A percentile compares a stretch with the other conserved stretches of the same genome.
phyloP scores from a whole-genome alignment of 139 green algal genomes.

The Asterochloris sp. region DNA sequence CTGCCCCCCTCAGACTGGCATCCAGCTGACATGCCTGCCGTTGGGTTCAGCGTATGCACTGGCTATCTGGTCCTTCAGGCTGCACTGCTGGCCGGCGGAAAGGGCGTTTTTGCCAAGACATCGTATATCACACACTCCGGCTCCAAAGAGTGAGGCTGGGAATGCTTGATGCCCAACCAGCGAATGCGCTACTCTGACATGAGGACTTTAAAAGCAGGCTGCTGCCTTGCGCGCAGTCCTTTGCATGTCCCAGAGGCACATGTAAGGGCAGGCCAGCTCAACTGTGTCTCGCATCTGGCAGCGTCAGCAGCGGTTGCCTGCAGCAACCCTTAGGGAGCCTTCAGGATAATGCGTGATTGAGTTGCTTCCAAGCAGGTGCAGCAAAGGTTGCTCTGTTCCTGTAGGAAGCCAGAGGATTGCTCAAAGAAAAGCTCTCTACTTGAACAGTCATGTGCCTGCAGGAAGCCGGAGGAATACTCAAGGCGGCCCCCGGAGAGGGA shows the following conservation, averaged over 20 bases:
- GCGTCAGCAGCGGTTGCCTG: not conserved
- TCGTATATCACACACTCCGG: constrained; percentile 64
- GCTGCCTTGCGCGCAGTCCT: not conserved
- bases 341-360: not conserved
- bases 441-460: constrained; percentile 14
- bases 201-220: not conserved
- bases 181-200: not conserved
- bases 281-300: not conserved
- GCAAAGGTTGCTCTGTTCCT: no score
- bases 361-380: no score
- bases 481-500: constrained; percentile 41
- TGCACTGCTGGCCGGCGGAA: constrained; percentile 55
- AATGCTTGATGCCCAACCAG: not conserved
- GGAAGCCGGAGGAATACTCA: constrained; percentile 55
- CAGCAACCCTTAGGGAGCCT: not conserved
- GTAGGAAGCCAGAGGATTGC: no score
- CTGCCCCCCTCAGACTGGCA: no score
- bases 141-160: constrained; percentile 36
- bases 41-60: no score
- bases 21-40: no score
- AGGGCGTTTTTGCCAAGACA: constrained; percentile 65
- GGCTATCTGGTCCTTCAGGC: constrained; percentile 15
- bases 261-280: not conserved
- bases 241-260: not conserved
- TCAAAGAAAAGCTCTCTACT: no score